A percentile compares a stretch with the other conserved stretches of the same genome.
These are phyloP conservation scores for Hypoxylon lienhwacheense DNA, from an alignment of 495 filamentous ascomycete species.

Conservation along the genomic window DNA sequence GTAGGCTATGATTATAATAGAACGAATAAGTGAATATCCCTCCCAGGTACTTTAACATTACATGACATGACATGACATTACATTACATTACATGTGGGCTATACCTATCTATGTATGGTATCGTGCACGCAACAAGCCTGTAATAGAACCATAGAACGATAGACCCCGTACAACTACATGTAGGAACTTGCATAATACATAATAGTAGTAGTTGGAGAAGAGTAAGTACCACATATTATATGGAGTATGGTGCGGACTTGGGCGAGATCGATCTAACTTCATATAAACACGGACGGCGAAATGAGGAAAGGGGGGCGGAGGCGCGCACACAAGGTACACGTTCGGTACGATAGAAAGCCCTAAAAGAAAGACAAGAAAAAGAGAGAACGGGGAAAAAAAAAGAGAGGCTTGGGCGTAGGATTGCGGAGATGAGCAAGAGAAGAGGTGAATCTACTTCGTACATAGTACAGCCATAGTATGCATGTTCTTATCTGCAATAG, in stretches of 20 bases:
- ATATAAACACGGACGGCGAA: conserved; percentile 27
- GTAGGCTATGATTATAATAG: conserved; percentile 29
- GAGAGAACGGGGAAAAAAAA: conserved; percentile 30
- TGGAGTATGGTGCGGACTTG: conserved; percentile 22
- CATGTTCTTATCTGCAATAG: conserved; percentile 17
- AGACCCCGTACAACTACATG: too few species aligned
- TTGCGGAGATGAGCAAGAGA: conserved; percentile 34
- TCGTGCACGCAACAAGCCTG: too few species aligned
- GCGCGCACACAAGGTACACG: too few species aligned
- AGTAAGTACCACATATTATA: too few species aligned
- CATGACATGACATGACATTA: not conserved
- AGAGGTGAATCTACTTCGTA: not conserved
- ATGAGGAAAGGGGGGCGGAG: conserved; percentile 31
- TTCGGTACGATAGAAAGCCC: conserved; percentile 9
- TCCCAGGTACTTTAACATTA: conserved; percentile 10
- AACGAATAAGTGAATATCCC: not conserved
- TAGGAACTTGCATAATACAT: too few species aligned
- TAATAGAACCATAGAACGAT: too few species aligned
- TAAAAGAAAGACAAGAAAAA: conserved; percentile 26
- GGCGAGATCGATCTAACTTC: conserved; percentile 27
- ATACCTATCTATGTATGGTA: too few species aligned
- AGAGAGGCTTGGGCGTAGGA: conserved; percentile 25
- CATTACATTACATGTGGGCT: conserved; percentile 7
- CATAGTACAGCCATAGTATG: conserved; percentile 3
- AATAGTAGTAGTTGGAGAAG: too few species aligned